These are phyloP conservation scores for Dipsacomyces acuminosporus DNA, from an alignment of 371 early-diverging fungal species.

Conservation along the genomic window DNA sequence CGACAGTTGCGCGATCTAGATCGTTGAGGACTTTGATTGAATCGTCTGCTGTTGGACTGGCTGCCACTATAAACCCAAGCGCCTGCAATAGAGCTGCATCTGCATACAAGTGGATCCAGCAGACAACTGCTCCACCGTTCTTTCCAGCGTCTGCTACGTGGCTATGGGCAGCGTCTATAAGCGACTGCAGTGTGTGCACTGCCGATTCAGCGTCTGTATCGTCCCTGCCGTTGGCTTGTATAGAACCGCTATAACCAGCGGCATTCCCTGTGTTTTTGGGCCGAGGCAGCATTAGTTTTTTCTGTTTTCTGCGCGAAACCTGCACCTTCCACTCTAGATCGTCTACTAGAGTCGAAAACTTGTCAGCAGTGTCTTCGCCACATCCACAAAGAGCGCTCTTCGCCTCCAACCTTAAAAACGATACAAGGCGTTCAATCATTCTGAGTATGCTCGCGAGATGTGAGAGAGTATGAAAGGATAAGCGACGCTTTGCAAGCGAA, in stretches of 20 bases:
- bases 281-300: too few relatives aligned
- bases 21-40: slow-evolving; percentile 12
- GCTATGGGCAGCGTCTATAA: neutral
- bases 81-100: slow-evolving; percentile 14
- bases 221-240: too few relatives aligned
- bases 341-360: too few relatives aligned
- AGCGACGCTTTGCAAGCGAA: too few relatives aligned
- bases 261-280: too few relatives aligned
- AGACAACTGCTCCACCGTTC: slow-evolving; percentile 2
- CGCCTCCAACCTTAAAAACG: neutral
- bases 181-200: too few relatives aligned
- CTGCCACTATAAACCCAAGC: neutral
- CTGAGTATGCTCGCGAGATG: neutral
- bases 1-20: slow-evolving; percentile 20
- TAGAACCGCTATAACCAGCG: too few relatives aligned
- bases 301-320: too few relatives aligned
- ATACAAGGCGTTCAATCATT: slow-evolving; percentile 2
- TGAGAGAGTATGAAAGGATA: neutral
- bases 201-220: too few relatives aligned
- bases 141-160: neutral
- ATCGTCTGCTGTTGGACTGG: neutral
- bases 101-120: slow-evolving; percentile 7
- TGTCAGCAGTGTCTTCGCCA: too few relatives aligned
- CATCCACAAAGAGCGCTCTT: neutral
- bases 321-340: too few relatives aligned